A percentile compares a stretch with the other conserved stretches of the same genome.
Conservation (phyloP, 805 yeast species). For the Yarrowia sp. region DNA sequence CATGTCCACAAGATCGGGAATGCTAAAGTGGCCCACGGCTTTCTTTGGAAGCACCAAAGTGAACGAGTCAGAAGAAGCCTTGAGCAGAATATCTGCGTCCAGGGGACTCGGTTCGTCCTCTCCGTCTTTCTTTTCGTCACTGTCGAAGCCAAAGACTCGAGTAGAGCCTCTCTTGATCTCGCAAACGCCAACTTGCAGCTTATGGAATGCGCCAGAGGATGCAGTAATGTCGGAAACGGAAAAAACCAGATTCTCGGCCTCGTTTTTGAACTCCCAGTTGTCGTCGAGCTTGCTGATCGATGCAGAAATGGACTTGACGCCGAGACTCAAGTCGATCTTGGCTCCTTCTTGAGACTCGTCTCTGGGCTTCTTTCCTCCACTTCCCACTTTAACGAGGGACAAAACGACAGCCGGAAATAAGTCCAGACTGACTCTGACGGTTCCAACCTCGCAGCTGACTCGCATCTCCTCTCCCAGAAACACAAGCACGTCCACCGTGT, state of each 20-base stretch:
- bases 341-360: neutral
- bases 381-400: neutral
- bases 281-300: neutral
- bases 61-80: neutral
- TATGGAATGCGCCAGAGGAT: neutral
- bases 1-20: neutral
- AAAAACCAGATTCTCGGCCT: neutral
- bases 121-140: neutral
- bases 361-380: neutral
- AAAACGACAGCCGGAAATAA: neutral
- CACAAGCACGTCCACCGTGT: neutral
- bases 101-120: neutral
- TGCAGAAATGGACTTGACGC: neutral
- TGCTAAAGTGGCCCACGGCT: neutral
- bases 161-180: neutral
- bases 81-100: neutral
- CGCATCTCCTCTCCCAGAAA: conserved; percentile 1
- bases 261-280: neutral
- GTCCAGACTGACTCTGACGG: conserved; percentile 6
- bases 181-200: conserved; percentile 4
- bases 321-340: neutral
- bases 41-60: neutral
- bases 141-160: neutral
- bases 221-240: neutral
- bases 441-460: neutral